These are phyloP conservation scores for Leccinum boreale DNA, from an alignment of 768 basidiomycete genomes.

Conservation along the genomic window DNA sequence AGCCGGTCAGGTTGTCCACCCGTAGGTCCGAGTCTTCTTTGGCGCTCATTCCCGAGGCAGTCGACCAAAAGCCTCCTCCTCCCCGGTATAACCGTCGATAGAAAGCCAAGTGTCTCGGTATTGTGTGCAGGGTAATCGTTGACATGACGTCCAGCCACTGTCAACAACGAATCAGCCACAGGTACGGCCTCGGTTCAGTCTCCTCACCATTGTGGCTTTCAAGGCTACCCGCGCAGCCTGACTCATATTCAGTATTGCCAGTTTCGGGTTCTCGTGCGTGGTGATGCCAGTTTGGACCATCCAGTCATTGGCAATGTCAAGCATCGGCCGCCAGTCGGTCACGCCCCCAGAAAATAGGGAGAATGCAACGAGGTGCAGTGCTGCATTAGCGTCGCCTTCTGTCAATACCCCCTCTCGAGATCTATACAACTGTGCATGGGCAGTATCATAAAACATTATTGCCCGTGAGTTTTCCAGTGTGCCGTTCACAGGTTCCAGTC, in stretches of 20 bases:
- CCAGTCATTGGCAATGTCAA: conserved; percentile 76
- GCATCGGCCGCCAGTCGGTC: conserved; percentile 67
- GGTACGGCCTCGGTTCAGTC: neutral
- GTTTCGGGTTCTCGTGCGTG: conserved; percentile 60
- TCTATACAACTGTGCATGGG: conserved; percentile 60
- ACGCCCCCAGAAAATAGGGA: conserved; percentile 67
- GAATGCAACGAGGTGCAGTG: conserved; percentile 72
- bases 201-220: conserved; percentile 69
- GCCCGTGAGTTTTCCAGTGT: conserved; percentile 57
- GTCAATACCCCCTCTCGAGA: conserved; percentile 51
- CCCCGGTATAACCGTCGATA: conserved; percentile 65
- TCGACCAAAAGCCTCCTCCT: conserved; percentile 44
- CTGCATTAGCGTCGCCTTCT: conserved; percentile 74
- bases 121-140: conserved; percentile 54
- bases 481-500: conserved; percentile 52
- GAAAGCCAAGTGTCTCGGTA: conserved; percentile 63
- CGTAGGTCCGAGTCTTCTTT: conserved; percentile 45
- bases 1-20: conserved; percentile 71
- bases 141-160: conserved; percentile 82
- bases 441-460: conserved; percentile 65
- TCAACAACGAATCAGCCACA: conserved; percentile 16
- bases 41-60: conserved; percentile 24
- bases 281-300: conserved; percentile 62
- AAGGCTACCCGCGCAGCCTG: conserved; percentile 54
- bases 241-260: conserved; percentile 54